Evolutionary conservation across 257 asterid species (phyloP), one percentile per base, ranked within the genome.

Genomic region (Jacaranda copaia): DNA sequence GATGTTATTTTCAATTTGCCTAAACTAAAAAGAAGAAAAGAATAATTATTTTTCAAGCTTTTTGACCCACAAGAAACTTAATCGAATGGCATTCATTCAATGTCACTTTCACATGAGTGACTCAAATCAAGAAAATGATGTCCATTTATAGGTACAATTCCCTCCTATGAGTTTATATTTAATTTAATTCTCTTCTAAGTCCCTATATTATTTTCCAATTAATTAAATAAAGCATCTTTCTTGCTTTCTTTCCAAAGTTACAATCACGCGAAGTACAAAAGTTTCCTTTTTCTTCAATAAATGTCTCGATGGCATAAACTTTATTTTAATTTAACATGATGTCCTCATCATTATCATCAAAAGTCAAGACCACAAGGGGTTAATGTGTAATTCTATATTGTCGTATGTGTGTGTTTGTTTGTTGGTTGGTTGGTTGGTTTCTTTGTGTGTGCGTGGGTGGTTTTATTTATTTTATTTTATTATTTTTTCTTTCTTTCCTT

Each of bases 41-140:
- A n/a, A 14, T 14, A 52, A 16, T n/a, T 56, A 56, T 56, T 56
- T 16, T 6, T 0, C 35, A 56, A 56, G 61, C 32, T 14, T 18
- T 56, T 18, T 16, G 61, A 56, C 61, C 61, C 61, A 56, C 61
- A 16, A 16, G 36, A 16, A 56, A 56, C 35, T 56, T 18, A 32
- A 56, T 56, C 5, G 36, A 56, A 18, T 16, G 61, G 61, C 32
- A 18, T 1, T 8, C 36, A 56, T 56, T 56, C 13, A 18, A 53
- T 16, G 60, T 53, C 60, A 53, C 25, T 53, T 53, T 53, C 60
- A 53, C 8, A 53, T 53, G 60, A 53, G 60, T 53, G 60, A 25
- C 32, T 53, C 60, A 53, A 5, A 5, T 5, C 3, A 51, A 51
- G 6, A 51, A 51, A 3, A 51, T 45, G 51, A 45, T 45, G 51